Base-by-base conservation (phyloP, 1,139 yeast species). In the Torulaspora pretoriensis region DNA sequence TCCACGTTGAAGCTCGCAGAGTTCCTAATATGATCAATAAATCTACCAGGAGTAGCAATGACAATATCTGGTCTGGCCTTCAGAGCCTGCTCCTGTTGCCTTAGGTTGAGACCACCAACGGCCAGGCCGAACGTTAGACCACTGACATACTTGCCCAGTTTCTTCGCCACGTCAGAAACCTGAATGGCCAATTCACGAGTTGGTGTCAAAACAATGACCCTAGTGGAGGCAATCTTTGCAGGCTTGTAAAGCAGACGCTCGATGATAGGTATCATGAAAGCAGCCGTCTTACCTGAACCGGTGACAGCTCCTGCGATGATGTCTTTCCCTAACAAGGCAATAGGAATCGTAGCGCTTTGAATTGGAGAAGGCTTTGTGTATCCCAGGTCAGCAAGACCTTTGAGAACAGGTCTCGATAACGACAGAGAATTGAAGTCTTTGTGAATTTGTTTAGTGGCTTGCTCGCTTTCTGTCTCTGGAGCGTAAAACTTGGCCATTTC, bases 221-320 rank as follows among this genome's bases (percentile, higher is more conserved):
- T 77, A 2, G 97, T 89, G 2, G 95, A 78, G 2, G 96, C 83
- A 8, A 84, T 71, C 59, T 85, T 86, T 42, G 87, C 75, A 8
- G 97, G 97, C 57, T 94, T 85, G 67, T 83, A 92, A 27, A 92
- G 70, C 38, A 92, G 72, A 71, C 98, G 81, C 69, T 94, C 98
- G 49, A 94, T 79, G 32, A 92, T 87, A 13, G 98, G 99, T 46
- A 92, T 85, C 83, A 92, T 81, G 62, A 88, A 92, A 2, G 98
- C 98, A 4, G 97, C 98, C 14, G 99, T 94, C 65, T 92, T 92
- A 78, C 99, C 99, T 28, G 97, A 89, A 71, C 99, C 99, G 3
- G 99, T 92, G 23, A 87, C 96, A 29, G 98, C 98, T 71, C 97
- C 97, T n/a, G 98, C 99, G 55, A 92, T 96, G 43, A 92, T 80